Evolutionary conservation across 2,329 filamentous ascomycete genomes (phyloP).

Genomic region (Alternaria gansuensis): DNA sequence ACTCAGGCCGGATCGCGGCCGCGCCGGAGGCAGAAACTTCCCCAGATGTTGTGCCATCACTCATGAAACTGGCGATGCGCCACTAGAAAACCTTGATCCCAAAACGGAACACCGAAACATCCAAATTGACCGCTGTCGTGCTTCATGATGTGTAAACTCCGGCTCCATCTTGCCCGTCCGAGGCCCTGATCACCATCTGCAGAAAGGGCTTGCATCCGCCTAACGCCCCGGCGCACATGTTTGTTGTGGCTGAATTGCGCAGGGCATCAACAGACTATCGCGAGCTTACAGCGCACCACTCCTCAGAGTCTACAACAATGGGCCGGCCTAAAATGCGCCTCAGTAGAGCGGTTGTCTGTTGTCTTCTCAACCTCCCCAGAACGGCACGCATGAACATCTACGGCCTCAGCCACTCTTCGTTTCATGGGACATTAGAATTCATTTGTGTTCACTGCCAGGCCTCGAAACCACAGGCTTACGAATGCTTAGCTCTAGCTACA

Average conservation of each 20-base stretch:
- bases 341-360: background rate
- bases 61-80: slow-evolving; percentile 46
- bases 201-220: slow-evolving; percentile 12
- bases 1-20: slow-evolving; percentile 32
- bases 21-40: slow-evolving; percentile 32
- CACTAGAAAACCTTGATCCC: slow-evolving; percentile 37
- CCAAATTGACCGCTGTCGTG: slow-evolving; percentile 26
- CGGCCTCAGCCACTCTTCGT: slow-evolving; percentile 30
- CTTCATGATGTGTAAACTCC: slow-evolving; percentile 28
- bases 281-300: background rate
- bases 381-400: slow-evolving; percentile 15
- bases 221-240: slow-evolving; percentile 5
- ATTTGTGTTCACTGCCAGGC: slow-evolving; percentile 41
- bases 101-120: slow-evolving; percentile 36
- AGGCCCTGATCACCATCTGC: slow-evolving; percentile 11
- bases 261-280: background rate
- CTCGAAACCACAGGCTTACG: slow-evolving; percentile 27
- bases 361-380: slow-evolving; percentile 3
- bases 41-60: slow-evolving; percentile 29
- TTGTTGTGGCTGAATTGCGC: slow-evolving; percentile 5
- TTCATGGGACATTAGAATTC: slow-evolving; percentile 31
- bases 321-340: background rate
- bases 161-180: slow-evolving; percentile 15
- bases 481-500: slow-evolving; percentile 33
- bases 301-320: background rate